Percentiles rank a stretch among this genome's conserved stretches.
These are phyloP conservation scores for button mushroom (Agaricus bisporus) DNA, from an alignment of 768 basidiomycete species.

Conservation along the genomic window DNA sequence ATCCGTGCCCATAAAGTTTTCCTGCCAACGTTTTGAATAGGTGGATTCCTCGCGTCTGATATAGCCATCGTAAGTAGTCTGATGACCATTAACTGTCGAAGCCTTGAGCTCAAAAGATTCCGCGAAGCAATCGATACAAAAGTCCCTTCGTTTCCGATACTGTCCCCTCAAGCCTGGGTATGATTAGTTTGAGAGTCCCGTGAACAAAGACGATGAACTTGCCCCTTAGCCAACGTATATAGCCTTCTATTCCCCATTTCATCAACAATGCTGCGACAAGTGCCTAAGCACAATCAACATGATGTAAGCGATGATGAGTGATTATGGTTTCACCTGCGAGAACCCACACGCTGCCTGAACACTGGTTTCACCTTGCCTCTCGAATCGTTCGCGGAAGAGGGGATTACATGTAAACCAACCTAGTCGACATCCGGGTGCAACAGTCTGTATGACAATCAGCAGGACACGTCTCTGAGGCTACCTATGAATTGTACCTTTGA, in stretches of 20 bases:
- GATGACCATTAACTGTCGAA: constrained; percentile 21
- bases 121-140: constrained; percentile 55
- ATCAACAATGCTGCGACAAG: constrained; percentile 55
- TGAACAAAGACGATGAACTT: neutral
- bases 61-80: constrained; percentile 35
- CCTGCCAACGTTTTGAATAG: constrained; percentile 8
- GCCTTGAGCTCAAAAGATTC: constrained; percentile 56
- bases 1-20: constrained; percentile 9
- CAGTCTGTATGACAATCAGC: constrained; percentile 38
- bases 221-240: constrained; percentile 76
- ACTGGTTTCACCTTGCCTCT: constrained; percentile 61
- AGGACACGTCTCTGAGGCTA: neutral
- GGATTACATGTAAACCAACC: constrained; percentile 81
- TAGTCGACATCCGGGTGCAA: constrained; percentile 71
- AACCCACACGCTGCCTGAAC: constrained; percentile 73
- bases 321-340: constrained; percentile 39
- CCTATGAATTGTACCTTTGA: constrained; percentile 45
- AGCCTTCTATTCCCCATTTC: constrained; percentile 67
- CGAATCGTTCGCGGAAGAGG: constrained; percentile 68
- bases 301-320: neutral
- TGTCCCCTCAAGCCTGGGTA: constrained; percentile 42
- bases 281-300: constrained; percentile 16
- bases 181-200: neutral
- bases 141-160: constrained; percentile 55
- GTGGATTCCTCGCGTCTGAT: constrained; percentile 33